phyloP scores from a whole-genome alignment of 208 protist genomes.

The Willaertia magna region DNA sequence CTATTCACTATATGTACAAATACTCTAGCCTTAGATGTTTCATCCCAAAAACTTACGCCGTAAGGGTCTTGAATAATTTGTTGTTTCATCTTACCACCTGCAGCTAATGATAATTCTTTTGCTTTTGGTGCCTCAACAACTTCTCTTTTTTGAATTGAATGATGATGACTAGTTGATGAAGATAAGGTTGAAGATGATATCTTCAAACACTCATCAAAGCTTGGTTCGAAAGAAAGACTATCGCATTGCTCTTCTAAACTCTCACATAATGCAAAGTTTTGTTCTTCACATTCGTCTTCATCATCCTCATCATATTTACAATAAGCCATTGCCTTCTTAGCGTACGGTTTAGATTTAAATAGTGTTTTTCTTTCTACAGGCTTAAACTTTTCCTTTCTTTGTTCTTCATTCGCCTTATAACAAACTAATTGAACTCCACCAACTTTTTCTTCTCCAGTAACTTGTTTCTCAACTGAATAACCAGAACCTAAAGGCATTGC shows the following conservation, averaged over 20 bases:
- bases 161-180: too few relatives aligned
- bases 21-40: neutral
- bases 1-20: neutral
- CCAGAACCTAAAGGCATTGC: slow-evolving; percentile 15
- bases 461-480: neutral
- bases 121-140: neutral
- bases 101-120: neutral
- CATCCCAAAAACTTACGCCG: neutral
- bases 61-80: neutral
- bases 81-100: neutral
- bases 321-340: too few relatives aligned
- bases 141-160: too few relatives aligned
- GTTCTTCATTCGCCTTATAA: neutral
- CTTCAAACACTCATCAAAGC: too few relatives aligned
- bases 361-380: too few relatives aligned
- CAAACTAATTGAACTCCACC: neutral
- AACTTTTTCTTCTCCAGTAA: slow-evolving; percentile 11
- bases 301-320: too few relatives aligned
- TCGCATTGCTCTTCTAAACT: too few relatives aligned
- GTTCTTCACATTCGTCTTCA: too few relatives aligned
- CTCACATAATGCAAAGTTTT: too few relatives aligned
- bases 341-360: too few relatives aligned
- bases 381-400: neutral
- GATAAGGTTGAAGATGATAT: too few relatives aligned
- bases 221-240: too few relatives aligned